These are phyloP conservation scores for Flaveria bidentis DNA, from an alignment of 129 eudicot genomes.

Conservation along the genomic window DNA sequence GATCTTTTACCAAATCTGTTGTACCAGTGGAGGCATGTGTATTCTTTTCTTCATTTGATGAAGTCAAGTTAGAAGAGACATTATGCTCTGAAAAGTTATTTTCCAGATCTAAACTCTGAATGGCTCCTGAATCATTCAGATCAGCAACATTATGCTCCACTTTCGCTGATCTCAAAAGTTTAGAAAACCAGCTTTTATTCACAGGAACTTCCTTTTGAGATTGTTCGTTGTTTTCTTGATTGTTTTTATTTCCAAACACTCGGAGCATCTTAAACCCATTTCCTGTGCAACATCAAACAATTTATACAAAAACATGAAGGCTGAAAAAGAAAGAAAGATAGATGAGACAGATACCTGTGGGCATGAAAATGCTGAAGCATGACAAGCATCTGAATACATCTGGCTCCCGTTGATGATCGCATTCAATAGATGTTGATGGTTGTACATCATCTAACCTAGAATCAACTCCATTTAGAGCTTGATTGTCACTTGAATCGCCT, in stretches of 20 bases:
- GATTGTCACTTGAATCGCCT: constrained; percentile 19
- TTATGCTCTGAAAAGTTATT: too few species aligned
- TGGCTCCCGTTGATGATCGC: constrained; percentile 50
- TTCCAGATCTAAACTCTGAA: constrained; percentile 2
- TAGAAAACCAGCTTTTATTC: constrained; percentile 58
- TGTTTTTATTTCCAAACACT: constrained; percentile 48
- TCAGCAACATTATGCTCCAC: constrained; percentile 15
- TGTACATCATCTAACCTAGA: constrained; percentile 24
- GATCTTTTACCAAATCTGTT: constrained; percentile 18
- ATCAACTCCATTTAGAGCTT: constrained; percentile 32
- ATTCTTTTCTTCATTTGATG: constrained; percentile 15
- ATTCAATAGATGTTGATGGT: constrained; percentile 32
- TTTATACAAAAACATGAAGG: constrained; percentile 4
- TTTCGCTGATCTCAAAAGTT: constrained; percentile 44
- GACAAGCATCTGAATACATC: constrained; percentile 84
- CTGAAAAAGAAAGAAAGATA: not conserved
- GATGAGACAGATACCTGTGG: constrained; percentile 48
- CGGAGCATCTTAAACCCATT: constrained; percentile 56
- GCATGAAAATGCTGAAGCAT: constrained; percentile 87
- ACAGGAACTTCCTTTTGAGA: constrained; percentile 39
- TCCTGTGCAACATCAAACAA: constrained; percentile 53
- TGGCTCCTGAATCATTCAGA: constrained; percentile 32
- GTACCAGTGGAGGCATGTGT: constrained; percentile 17
- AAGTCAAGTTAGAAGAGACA: not conserved
- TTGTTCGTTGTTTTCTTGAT: constrained; percentile 33